Evolutionary conservation across 1,139 yeast genomes (phyloP), one percentile per base, ranked within the genome.

Genomic region (Wickerhamomyces sp.): DNA sequence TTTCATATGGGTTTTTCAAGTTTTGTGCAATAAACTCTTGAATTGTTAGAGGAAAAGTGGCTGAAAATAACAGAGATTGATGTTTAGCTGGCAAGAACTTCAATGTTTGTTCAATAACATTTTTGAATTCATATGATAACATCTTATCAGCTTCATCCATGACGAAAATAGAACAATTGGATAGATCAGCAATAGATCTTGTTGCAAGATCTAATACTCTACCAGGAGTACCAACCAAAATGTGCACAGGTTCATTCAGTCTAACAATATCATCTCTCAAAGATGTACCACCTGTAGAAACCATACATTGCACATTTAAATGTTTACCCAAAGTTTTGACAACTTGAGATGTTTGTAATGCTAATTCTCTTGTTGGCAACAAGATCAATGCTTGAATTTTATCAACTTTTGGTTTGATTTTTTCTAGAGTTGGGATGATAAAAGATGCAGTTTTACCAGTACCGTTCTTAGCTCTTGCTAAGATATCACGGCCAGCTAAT

Each of bases 81-180:
- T 89, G 87, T 42, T 67, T 68, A 41, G 67, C 56, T 22, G 97
- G 96, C 74, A 92, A 82, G 59, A 84, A 87, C 36, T 74, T 72
- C 55, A 92, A 73, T 45, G 92, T 84, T 63, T 88, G 96, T 63
- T 87, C 96, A 52, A 92, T 87, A 43, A 90, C 81, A 30, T 80
- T 78, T 53, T 86, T 85, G 64, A 92, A 94, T 60, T 92, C 98
- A 53, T 90, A 81, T 35, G 94, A 81, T 48, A 92, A 76, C 84
- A 92, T 87, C 65, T 92, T 94, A 66, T 92, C 99, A 39, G 98
- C 99, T 70, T 92, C 99, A 65, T 92, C 99, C 97, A 92, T 90
- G 41, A 94, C 82, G 60, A 92, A 90, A 63, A 89, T 73, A 35
- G 87, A 82, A 65, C 97, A 88, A 52, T 84, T 87, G 38, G 87